Percentiles rank a stretch among this genome's conserved stretches.
Evolutionary conservation across 2,329 filamentous ascomycete genomes (phyloP).

Genomic region (Colletotrichum navitas): DNA sequence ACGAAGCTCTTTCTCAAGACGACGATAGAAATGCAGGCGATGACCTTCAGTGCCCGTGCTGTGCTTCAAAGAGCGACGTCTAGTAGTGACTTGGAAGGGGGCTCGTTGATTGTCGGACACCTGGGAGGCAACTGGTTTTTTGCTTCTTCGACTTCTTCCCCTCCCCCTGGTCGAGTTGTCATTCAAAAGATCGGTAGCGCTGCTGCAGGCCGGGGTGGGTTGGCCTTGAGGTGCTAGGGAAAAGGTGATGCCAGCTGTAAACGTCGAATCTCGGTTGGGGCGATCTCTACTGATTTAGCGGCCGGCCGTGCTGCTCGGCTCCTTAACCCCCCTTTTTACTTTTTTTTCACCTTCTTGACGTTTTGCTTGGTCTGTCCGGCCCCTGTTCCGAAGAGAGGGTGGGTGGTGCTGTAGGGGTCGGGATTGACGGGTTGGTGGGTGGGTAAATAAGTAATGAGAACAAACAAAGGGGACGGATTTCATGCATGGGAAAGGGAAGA

Average conservation of each 20-base stretch:
- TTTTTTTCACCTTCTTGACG: slow-evolving; percentile 12
- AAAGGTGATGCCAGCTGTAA: slow-evolving; percentile 3
- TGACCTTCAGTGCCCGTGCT: not conserved
- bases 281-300: slow-evolving; percentile 36
- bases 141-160: not conserved
- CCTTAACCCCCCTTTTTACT: not conserved
- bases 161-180: slow-evolving; percentile 13
- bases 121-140: not conserved
- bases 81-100: slow-evolving; percentile 3
- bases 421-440: not conserved
- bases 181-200: slow-evolving; percentile 5
- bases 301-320: slow-evolving; percentile 11
- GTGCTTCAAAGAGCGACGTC: not conserved
- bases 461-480: not conserved
- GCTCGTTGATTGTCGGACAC: not conserved
- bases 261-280: slow-evolving; percentile 37
- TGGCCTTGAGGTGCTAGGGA: not conserved
- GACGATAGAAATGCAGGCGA: not conserved
- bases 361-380: slow-evolving; percentile 21
- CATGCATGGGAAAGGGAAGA: slow-evolving; percentile 6
- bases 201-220: slow-evolving; percentile 20
- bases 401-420: not conserved
- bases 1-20: not conserved
- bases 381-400: slow-evolving; percentile 6
- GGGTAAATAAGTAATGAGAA: not conserved